Evolutionary conservation across 73 alveolate genomes (phyloP).

Genomic region (Paramecium pentaurelia): DNA sequence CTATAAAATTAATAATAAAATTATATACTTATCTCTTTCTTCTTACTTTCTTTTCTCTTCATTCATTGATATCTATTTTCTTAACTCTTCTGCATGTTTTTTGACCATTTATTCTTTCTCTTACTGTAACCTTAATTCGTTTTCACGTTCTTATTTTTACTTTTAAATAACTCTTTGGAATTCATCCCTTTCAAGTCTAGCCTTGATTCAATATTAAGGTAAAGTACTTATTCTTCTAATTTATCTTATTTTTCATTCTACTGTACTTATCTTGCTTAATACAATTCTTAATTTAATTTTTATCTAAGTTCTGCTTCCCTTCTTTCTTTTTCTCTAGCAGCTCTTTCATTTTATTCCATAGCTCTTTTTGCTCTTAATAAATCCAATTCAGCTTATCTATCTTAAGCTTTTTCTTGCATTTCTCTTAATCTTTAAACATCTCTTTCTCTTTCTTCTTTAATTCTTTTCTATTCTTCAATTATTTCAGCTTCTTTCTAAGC

Average conservation of each 20-base stretch:
- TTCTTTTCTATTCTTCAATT: conserved; percentile 75
- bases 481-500: conserved; percentile 84
- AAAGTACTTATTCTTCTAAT: conserved; percentile 53
- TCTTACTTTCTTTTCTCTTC: conserved; percentile 76
- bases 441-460: conserved; percentile 82
- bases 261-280: conserved; percentile 66
- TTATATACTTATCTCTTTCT: conserved; percentile 65
- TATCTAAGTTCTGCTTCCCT: conserved; percentile 69
- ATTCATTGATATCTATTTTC: conserved; percentile 74
- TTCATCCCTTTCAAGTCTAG: conserved; percentile 86
- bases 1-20: not conserved
- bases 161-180: conserved; percentile 76
- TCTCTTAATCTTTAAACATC: conserved; percentile 89
- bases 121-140: conserved; percentile 67
- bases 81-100: conserved; percentile 75
- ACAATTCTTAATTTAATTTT: conserved; percentile 76
- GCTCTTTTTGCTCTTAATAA: conserved; percentile 91
- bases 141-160: conserved; percentile 80
- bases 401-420: conserved; percentile 86
- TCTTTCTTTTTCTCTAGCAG: conserved; percentile 81
- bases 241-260: conserved; percentile 65
- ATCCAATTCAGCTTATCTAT: conserved; percentile 87
- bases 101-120: conserved; percentile 66
- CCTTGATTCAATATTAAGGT: conserved; percentile 28
- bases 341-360: conserved; percentile 84